Evolutionary conservation across 2,329 filamentous ascomycete genomes (phyloP).

Genomic region (Diaporthe eres): DNA sequence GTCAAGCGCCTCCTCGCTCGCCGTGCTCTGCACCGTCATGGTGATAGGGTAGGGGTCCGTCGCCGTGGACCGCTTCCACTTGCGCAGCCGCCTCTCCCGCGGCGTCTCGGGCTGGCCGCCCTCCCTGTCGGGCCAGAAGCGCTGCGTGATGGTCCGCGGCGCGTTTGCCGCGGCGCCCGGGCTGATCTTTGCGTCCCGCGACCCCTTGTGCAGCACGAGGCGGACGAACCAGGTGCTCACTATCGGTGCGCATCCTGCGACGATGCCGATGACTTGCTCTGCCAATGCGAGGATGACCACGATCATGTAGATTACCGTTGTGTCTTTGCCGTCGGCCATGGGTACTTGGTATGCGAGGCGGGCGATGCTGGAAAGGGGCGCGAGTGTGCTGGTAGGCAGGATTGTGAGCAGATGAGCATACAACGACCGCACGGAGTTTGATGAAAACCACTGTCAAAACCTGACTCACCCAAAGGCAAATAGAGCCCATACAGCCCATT

Average conservation of each 20-base stretch:
- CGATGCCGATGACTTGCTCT: constrained; percentile 46
- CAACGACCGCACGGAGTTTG: too few relatives aligned
- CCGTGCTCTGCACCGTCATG: constrained; percentile 22
- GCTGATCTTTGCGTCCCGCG: constrained; percentile 2
- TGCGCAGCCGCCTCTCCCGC: constrained; percentile 13
- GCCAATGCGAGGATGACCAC: constrained; percentile 45
- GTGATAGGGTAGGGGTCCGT: constrained; percentile 29
- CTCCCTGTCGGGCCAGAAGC: constrained; percentile 35
- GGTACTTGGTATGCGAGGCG: constrained; percentile 46
- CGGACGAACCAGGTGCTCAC: constrained; percentile 43
- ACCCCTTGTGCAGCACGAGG: constrained; percentile 17
- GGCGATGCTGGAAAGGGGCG: constrained; percentile 47
- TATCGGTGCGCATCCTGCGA: constrained; percentile 46
- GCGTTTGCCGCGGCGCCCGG: constrained; percentile 7
- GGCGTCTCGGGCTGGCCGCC: constrained; percentile 1
- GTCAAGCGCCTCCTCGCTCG: constrained; percentile 33
- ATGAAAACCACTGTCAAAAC: not conserved
- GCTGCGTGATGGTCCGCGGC: constrained; percentile 24
- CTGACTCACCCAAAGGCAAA: constrained; percentile 47
- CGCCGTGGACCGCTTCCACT: constrained; percentile 24
- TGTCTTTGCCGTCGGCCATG: constrained; percentile 41
- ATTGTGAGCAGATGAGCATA: too few relatives aligned
- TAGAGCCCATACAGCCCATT: constrained; percentile 49
- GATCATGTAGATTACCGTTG: constrained; percentile 46
- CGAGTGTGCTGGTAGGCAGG: constrained; percentile 40